Base-by-base conservation (phyloP, 139 green algal species). In the Coelastrella sp. region DNA sequence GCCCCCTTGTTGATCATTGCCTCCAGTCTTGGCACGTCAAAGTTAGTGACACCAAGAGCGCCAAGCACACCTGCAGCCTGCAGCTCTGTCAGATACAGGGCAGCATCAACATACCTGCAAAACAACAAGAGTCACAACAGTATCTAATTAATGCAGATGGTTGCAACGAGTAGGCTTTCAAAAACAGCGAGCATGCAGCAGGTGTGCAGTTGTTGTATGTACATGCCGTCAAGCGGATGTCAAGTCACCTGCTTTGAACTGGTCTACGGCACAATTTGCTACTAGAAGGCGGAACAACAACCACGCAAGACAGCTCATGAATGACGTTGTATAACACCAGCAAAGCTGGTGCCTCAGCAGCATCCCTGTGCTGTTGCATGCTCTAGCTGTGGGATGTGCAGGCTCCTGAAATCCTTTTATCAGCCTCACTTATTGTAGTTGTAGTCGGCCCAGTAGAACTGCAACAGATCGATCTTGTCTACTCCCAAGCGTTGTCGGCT, bases 1-100 rank as follows among this genome's bases (percentile, higher is more conserved):
- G 95, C 96, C 1, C 97, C 96, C 7, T 90, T 94, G 17, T 96
- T 89, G 22, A 96, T 49, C 86, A 99, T 97, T 82, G 95, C 92
- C 68, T 95, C 49, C 76, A 98, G 82, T 7, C 95, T 87, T 24
- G 89, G 82, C 63, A 95, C 92, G 89, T 98, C 97, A 93, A 99
- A 98, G 94, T 99, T 99, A 70, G 97, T 99, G 22, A 96, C 91
- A 7, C 95, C 97, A 58, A 99, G 88, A 65, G 94, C 88, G 27
- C 88, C 79, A 25, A 98, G 91, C 68, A 92, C 87, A 25, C 96
- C 97, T 19, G 81, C 87, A 0, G 89, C 88, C 68, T 95, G 90
- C 72, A 92, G 65, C 1, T 97, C 95, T 22, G 92, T 89, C 22
- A 99, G 93, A 76, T 95, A 93, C 89, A 79, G 92, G 12, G 95